A percentile compares a stretch with the other conserved stretches of the same genome.
Evolutionary conservation across 2,329 filamentous ascomycete genomes (phyloP).

Genomic region (Chrysoporthe austroafricana): DNA sequence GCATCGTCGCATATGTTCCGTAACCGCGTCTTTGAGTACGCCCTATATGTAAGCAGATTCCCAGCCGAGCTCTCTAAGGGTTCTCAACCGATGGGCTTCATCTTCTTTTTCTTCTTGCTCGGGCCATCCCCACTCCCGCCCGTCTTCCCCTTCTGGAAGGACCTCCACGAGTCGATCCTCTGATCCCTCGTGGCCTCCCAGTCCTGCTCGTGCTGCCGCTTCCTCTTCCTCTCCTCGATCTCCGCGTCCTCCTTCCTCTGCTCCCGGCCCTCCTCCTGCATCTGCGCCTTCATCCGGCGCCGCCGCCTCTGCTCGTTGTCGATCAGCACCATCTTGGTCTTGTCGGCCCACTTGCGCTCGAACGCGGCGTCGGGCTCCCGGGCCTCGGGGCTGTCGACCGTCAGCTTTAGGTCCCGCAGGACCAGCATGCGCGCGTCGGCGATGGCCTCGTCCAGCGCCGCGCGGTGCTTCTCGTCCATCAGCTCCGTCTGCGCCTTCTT

Average conservation of each 20-base stretch:
- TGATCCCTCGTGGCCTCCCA: conserved; percentile 94
- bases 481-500: conserved; percentile 93
- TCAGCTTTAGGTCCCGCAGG: conserved; percentile 94
- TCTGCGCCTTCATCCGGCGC: conserved; percentile 86
- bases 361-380: conserved; percentile 74
- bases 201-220: conserved; percentile 89
- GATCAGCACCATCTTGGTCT: conserved; percentile 85
- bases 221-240: conserved; percentile 76
- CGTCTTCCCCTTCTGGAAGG: conserved; percentile 79
- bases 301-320: conserved; percentile 87
- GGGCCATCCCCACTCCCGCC: conserved; percentile 44
- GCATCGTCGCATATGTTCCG: neutral
- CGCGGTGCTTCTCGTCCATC: conserved; percentile 91
- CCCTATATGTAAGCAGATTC: conserved; percentile 17
- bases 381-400: conserved; percentile 82
- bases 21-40: neutral
- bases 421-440: conserved; percentile 93
- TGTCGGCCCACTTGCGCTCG: conserved; percentile 83
- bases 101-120: conserved; percentile 71
- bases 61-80: conserved; percentile 6
- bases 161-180: conserved; percentile 90
- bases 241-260: conserved; percentile 87
- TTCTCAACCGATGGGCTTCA: conserved; percentile 62
- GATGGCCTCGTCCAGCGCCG: conserved; percentile 88
- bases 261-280: conserved; percentile 94